Evolutionary conservation across 371 early-diverging fungal species (phyloP).

Genomic region (Mycotypha africana): DNA sequence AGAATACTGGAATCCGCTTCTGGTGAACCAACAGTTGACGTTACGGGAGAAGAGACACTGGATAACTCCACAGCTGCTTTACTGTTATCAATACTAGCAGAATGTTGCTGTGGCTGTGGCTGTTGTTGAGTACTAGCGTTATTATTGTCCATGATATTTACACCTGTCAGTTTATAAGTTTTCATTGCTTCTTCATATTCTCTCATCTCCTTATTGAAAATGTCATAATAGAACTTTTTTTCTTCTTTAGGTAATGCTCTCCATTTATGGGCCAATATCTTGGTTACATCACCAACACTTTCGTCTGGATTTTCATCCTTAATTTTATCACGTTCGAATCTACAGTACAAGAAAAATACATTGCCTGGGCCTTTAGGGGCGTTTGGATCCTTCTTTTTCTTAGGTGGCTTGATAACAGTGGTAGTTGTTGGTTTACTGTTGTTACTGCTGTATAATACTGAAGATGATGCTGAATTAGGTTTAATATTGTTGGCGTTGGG

Average conservation of each 20-base stretch:
- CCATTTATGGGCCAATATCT: conserved; percentile 48
- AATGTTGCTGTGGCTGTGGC: too few species aligned
- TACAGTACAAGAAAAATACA: conserved; percentile 60
- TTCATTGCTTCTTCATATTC: conserved; percentile 51
- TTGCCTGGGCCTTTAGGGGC: conserved; percentile 66
- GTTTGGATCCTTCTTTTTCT: conserved; percentile 56
- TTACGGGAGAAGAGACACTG: too few species aligned
- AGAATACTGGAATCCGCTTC: neutral
- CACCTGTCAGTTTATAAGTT: conserved; percentile 18
- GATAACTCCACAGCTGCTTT: too few species aligned
- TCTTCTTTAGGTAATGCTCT: conserved; percentile 41
- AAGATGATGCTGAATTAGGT: too few species aligned
- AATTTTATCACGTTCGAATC: conserved; percentile 50
- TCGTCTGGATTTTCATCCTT: conserved; percentile 53
- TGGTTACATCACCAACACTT: conserved; percentile 45
- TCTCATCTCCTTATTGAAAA: conserved; percentile 45
- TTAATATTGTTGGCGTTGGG: too few species aligned
- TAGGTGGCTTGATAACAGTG: conserved; percentile 22
- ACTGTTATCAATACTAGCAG: too few species aligned
- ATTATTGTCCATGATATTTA: neutral
- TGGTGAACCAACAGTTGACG: too few species aligned
- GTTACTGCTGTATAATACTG: neutral
- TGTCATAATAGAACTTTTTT: conserved; percentile 45
- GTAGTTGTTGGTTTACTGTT: neutral
- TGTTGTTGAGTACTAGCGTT: too few species aligned